Percentiles rank a stretch among this genome's conserved stretches.
Conservation (phyloP, 805 yeast species). For the Candida insectorum region DNA sequence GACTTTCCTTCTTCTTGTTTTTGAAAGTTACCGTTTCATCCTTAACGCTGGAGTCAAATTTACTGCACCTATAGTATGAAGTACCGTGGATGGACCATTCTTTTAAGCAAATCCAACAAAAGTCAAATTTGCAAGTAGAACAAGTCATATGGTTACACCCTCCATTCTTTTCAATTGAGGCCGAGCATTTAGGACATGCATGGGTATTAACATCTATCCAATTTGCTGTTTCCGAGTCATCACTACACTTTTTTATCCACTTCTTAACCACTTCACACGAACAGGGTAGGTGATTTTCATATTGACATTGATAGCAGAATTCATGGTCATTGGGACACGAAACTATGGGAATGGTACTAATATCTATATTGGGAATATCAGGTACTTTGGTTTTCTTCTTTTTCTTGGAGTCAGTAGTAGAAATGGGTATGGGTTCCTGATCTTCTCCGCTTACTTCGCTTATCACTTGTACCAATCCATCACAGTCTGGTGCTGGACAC, state of each 20-base stretch:
- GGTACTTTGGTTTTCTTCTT: background rate
- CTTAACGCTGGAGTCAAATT: constrained; percentile 43
- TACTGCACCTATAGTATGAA: constrained; percentile 63
- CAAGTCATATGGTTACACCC: constrained; percentile 98
- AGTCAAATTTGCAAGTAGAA: constrained; percentile 68
- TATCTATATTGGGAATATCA: constrained; percentile 7
- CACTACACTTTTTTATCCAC: constrained; percentile 79
- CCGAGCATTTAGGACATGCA: constrained; percentile 77
- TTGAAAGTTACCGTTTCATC: constrained; percentile 22
- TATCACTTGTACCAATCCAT: constrained; percentile 45
- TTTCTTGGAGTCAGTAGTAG: background rate
- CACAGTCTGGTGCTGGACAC: constrained; percentile 88
- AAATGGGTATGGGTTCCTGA: too few species aligned
- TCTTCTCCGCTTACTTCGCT: constrained; percentile 12
- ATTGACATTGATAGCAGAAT: constrained; percentile 76
- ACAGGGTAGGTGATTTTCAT: constrained; percentile 80
- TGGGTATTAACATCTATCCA: constrained; percentile 88
- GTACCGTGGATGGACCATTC: constrained; percentile 71
- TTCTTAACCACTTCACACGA: constrained; percentile 64
- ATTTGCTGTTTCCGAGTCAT: constrained; percentile 82
- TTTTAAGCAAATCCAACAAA: constrained; percentile 90
- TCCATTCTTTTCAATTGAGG: constrained; percentile 86
- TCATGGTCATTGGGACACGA: constrained; percentile 61
- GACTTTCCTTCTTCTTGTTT: constrained; percentile 43
- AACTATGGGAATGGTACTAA: constrained; percentile 56